Evolutionary conservation across 768 basidiomycete genomes (phyloP).

Genomic region (Trichaptum fuscoviolaceum): DNA sequence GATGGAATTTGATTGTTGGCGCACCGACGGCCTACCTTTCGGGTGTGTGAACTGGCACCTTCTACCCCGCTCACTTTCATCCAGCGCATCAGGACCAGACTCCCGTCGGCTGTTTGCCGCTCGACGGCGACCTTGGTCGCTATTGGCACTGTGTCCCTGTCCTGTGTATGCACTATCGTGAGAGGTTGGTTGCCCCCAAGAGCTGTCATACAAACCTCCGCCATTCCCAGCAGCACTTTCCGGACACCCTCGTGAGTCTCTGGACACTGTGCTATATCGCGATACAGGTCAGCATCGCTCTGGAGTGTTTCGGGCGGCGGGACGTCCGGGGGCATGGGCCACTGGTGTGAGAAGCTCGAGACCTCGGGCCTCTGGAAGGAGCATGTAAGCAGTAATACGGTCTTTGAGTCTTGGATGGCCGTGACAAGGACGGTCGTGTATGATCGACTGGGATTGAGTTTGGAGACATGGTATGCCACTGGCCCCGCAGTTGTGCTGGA

Average conservation of each 20-base stretch:
- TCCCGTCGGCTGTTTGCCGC: constrained; percentile 33
- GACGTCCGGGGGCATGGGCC: constrained; percentile 57
- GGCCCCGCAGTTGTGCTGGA: constrained; percentile 66
- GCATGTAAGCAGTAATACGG: constrained; percentile 61
- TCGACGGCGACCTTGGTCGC: constrained; percentile 48
- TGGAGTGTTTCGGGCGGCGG: constrained; percentile 58
- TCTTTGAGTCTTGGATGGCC: constrained; percentile 42
- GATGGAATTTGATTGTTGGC: neutral
- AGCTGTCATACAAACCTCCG: neutral
- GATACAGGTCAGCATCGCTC: constrained; percentile 43
- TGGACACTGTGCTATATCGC: neutral
- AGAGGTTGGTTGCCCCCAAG: constrained; percentile 2
- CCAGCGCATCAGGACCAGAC: constrained; percentile 65
- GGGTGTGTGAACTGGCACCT: constrained; percentile 44
- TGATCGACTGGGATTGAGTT: constrained; percentile 66
- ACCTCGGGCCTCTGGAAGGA: constrained; percentile 81
- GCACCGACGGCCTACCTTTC: neutral
- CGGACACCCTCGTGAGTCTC: neutral
- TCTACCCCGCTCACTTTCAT: constrained; percentile 66
- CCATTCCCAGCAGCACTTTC: neutral
- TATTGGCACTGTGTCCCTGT: constrained; percentile 64
- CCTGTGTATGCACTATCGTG: constrained; percentile 32
- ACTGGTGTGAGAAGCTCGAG: constrained; percentile 65
- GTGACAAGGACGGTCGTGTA: constrained; percentile 58
- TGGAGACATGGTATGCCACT: constrained; percentile 74